These are phyloP conservation scores for Solanum pimpinellifolium DNA, from an alignment of 257 asterid genomes.

Conservation along the genomic window DNA sequence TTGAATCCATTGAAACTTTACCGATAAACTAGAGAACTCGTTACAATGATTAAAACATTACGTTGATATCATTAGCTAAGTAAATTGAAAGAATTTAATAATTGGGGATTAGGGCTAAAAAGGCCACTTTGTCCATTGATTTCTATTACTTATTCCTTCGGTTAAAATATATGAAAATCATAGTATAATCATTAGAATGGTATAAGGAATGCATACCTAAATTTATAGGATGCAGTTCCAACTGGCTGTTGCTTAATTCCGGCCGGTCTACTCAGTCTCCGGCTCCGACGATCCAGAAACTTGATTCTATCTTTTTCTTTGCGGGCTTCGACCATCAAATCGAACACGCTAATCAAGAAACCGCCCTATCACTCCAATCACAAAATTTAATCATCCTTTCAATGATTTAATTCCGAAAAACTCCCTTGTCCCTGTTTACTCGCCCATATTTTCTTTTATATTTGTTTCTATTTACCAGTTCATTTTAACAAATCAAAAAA, in stretches of 20 bases:
- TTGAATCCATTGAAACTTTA: neutral
- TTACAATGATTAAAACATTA: too few relatives aligned
- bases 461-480: too few relatives aligned
- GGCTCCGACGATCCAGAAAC: constrained; percentile 44
- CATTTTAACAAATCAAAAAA: too few relatives aligned
- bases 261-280: constrained; percentile 39
- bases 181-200: neutral
- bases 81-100: neutral
- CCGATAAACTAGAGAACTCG: neutral
- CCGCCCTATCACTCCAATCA: neutral
- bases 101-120: neutral
- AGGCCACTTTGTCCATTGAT: neutral
- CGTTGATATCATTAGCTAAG: neutral
- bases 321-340: constrained; percentile 40
- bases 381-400: neutral
- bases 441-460: too few relatives aligned
- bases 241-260: constrained; percentile 29
- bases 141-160: too few relatives aligned
- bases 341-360: neutral
- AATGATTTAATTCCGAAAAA: neutral
- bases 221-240: neutral
- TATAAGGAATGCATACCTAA: neutral
- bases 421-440: too few relatives aligned
- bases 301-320: constrained; percentile 38
- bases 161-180: neutral